phyloP scores from a whole-genome alignment of 208 protist species.

The Sergeia podlipaevii region DNA sequence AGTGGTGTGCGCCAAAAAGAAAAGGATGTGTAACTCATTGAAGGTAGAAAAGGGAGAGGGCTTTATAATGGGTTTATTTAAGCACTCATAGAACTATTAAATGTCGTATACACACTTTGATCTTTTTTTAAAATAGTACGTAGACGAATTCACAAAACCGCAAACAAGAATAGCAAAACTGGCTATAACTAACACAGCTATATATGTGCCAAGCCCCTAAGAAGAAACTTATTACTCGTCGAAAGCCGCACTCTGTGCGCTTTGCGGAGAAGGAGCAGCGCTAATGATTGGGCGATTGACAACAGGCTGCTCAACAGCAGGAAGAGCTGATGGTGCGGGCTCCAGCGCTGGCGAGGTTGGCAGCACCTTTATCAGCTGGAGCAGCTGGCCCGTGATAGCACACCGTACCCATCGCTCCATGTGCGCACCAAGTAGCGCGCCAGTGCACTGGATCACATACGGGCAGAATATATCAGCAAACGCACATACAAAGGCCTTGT shows the following conservation, averaged over 20 bases:
- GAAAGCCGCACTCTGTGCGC: too few relatives aligned
- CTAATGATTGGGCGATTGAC: too few relatives aligned
- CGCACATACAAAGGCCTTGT: conserved; percentile 48
- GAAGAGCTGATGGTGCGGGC: background rate
- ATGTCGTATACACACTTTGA: too few relatives aligned
- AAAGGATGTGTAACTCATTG: too few relatives aligned
- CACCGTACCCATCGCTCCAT: conserved; percentile 23
- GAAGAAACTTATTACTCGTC: too few relatives aligned
- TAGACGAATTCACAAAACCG: background rate
- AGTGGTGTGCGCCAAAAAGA: too few relatives aligned
- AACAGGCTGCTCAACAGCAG: background rate
- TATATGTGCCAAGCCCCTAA: too few relatives aligned
- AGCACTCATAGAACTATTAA: too few relatives aligned
- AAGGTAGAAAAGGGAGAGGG: too few relatives aligned
- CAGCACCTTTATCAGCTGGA: conserved; percentile 15
- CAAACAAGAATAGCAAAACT: conserved; percentile 6
- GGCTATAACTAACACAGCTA: too few relatives aligned
- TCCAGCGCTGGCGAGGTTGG: background rate
- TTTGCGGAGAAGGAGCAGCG: too few relatives aligned
- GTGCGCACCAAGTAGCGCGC: conserved; percentile 26
- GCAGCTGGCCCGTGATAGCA: conserved; percentile 15
- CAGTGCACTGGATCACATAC: conserved; percentile 46
- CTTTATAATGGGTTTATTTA: too few relatives aligned
- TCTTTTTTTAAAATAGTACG: background rate
- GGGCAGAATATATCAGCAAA: conserved; percentile 64